Base-by-base conservation (phyloP, 306 rosid species). In the Gastrolobium bilobum region DNA sequence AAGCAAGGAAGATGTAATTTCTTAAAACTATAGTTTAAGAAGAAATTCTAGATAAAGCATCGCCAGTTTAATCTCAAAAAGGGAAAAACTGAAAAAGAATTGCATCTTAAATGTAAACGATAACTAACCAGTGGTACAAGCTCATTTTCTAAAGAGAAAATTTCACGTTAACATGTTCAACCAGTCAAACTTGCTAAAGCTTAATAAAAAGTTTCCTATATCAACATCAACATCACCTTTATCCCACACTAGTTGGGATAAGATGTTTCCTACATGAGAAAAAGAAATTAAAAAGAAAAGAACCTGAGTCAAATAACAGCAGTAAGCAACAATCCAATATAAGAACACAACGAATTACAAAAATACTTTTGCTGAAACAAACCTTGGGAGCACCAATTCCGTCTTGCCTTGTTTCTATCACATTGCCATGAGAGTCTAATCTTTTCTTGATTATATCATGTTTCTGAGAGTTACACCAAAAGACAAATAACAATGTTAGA, bases 361-460 rank as follows among this genome's bases (percentile, higher is more conserved):
- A 75, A 43, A 46, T n/a, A 62, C 14, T 26, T 43, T 50, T 15
- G 30, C 34, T 9, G 7, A 43, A 34, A 44, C 44, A 74, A 79
- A 51, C 99, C 94, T 91, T 91, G 73, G 97, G 97, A 37, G 93
- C 81, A 80, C 99, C 99, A 68, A 96, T 96, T 68, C 92, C 98
- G 5, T 93, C 99, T 39, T 87, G 98, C 85, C 91, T 89, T 76
- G 90, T 68, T 87, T 91, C 99, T 75, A 96, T 96, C 53, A 87
- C 99, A 82, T 93, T 89, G 63, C 99, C 99, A 72, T 90, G 89
- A 59, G 92, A 68, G 64, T 96, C 97, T 85, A 96, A 58, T 73
- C 99, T 91, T 80, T 96, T 96, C 84, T 96, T 96, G 77, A 96
- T 83, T 77, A 96, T 87, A 81, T 96, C 98, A 85, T 96, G 99